Evolutionary conservation across 192 early-diverging fungal species (phyloP).

Genomic region (Polychytrium aggregatum): DNA sequence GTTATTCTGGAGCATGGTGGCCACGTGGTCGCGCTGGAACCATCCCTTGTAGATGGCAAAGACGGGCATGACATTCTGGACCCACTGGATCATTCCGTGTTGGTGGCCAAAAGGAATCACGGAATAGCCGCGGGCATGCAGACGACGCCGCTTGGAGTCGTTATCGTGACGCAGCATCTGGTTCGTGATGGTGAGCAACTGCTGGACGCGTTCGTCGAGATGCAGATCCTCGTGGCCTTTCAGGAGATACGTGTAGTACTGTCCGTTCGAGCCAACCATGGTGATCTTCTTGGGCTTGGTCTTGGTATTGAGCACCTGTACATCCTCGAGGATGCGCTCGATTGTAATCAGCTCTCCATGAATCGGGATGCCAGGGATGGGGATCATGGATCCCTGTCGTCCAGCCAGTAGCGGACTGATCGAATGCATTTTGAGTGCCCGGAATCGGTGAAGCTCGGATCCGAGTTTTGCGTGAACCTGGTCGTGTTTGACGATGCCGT

Average conservation of each 20-base stretch:
- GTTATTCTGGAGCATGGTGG: slow-evolving; percentile 39
- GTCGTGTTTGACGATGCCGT: slow-evolving; percentile 1
- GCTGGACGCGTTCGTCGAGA: slow-evolving; percentile 86
- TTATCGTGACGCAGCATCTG: slow-evolving; percentile 46
- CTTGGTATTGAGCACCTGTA: slow-evolving; percentile 66
- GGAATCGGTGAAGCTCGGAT: slow-evolving; percentile 40
- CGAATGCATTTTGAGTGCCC: slow-evolving; percentile 36
- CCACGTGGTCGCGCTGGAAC: slow-evolving; percentile 59
- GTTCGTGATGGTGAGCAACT: slow-evolving; percentile 56
- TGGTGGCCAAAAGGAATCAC: slow-evolving; percentile 84
- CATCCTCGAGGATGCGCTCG: slow-evolving; percentile 33
- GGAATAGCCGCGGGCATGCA: slow-evolving; percentile 47
- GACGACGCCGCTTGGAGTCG: slow-evolving; percentile 10
- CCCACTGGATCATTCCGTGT: slow-evolving; percentile 93
- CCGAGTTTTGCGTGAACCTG: slow-evolving; percentile 44
- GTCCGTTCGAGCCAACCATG: slow-evolving; percentile 45
- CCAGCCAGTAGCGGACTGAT: slow-evolving; percentile 48
- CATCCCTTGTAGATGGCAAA: slow-evolving; percentile 68
- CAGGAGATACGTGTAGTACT: slow-evolving; percentile 61
- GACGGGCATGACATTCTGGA: slow-evolving; percentile 66
- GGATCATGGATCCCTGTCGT: slow-evolving; percentile 30
- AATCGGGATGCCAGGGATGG: slow-evolving; percentile 32
- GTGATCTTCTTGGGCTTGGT: slow-evolving; percentile 83
- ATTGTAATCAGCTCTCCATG: slow-evolving; percentile 22
- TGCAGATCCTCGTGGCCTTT: slow-evolving; percentile 92